A percentile compares a stretch with the other conserved stretches of the same genome.
Evolutionary conservation across 306 rosid genomes (phyloP).

Genomic region (Pyrus pyrifolia): DNA sequence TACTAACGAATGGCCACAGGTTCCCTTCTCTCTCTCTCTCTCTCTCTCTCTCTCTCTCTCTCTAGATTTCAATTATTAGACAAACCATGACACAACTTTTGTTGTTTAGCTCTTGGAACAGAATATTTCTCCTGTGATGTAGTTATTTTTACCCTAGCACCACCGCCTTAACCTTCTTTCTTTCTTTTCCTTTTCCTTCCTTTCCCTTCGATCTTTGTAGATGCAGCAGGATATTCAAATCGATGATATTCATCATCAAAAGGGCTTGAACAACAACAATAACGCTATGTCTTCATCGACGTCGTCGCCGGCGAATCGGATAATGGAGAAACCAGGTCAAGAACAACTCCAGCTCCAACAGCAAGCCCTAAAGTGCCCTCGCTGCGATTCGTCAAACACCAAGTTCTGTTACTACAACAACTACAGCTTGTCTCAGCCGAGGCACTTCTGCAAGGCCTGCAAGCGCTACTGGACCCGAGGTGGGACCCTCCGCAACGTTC

Average conservation of each 20-base stretch:
- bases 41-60: constrained; percentile 28
- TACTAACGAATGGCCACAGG: constrained; percentile 74
- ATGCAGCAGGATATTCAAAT: constrained; percentile 22
- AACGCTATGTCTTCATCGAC: not conserved
- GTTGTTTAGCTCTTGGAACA: constrained; percentile 76
- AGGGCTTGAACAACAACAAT: not conserved
- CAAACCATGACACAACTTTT: constrained; percentile 61
- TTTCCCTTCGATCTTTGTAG: constrained; percentile 9
- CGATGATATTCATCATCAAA: constrained; percentile 31
- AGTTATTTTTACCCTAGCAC: constrained; percentile 48
- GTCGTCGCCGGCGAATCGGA: not conserved
- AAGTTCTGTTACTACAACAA: constrained; percentile 97
- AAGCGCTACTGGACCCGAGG: constrained; percentile 97
- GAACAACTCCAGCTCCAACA: constrained; percentile 41
- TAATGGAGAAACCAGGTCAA: constrained; percentile 55
- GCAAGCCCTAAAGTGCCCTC: constrained; percentile 68
- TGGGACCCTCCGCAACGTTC: constrained; percentile 86
- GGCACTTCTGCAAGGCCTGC: constrained; percentile 97
- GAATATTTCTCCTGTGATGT: constrained; percentile 56
- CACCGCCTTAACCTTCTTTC: constrained; percentile 17
- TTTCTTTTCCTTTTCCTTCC: not conserved
- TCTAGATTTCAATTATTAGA: constrained; percentile 62
- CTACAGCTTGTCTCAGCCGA: constrained; percentile 88
- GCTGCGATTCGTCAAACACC: constrained; percentile 90
- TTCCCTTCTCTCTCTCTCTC: constrained; percentile 21